These are phyloP conservation scores for Trichosanthes truncata DNA, from an alignment of 306 rosid genomes.

Conservation along the genomic window DNA sequence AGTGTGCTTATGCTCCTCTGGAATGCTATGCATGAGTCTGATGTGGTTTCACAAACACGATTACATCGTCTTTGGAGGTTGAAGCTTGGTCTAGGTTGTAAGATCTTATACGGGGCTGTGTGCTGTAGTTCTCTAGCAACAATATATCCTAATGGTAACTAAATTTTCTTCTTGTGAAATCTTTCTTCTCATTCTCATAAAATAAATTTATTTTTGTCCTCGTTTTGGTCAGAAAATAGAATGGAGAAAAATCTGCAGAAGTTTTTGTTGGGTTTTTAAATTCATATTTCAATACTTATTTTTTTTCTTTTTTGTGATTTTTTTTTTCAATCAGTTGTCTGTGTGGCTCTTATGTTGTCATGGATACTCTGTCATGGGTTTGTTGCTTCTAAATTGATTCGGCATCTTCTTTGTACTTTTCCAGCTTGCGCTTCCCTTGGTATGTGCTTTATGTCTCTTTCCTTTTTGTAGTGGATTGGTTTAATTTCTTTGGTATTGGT, in stretches of 20 bases:
- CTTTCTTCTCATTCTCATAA: not conserved
- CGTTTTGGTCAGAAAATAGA: not conserved
- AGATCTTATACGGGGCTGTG: conserved; percentile 27
- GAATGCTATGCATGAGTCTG: conserved; percentile 18
- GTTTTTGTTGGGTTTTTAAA: not conserved
- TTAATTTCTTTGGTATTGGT: not conserved
- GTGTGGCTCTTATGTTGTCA: conserved; percentile 34
- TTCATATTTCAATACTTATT: not conserved
- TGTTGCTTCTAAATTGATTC: conserved; percentile 63
- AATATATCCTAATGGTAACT: conserved; percentile 44
- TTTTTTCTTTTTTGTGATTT: conserved; percentile 6
- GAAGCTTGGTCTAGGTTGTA: conserved; percentile 34
- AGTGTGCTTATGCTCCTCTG: conserved; percentile 49
- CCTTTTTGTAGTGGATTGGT: not conserved
- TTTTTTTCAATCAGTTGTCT: conserved; percentile 32
- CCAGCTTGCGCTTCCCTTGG: conserved; percentile 93
- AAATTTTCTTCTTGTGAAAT: not conserved
- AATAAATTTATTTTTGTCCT: not conserved
- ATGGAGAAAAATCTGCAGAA: not conserved
- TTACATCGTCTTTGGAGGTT: conserved; percentile 25
- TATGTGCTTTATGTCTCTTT: conserved; percentile 19
- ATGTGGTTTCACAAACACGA: not conserved
- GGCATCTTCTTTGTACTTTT: conserved; percentile 59
- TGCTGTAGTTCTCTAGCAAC: conserved; percentile 39
- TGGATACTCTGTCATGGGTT: conserved; percentile 86